Evolutionary conservation across 2,329 filamentous ascomycete species (phyloP).

Genomic region (Arthroderma sp.): DNA sequence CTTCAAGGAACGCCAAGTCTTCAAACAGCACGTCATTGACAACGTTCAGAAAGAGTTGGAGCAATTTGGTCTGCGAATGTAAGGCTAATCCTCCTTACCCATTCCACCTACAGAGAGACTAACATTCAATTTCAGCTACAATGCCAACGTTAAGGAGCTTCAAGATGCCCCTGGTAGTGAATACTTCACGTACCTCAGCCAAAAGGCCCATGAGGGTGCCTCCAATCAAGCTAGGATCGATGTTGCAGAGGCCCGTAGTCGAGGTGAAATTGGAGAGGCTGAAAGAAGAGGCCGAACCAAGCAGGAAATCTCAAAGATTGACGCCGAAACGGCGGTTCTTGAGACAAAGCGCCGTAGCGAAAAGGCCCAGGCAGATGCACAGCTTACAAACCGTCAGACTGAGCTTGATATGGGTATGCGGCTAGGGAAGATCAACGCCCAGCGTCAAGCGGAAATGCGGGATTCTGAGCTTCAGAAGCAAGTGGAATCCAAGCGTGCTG

Average conservation of each 20-base stretch:
- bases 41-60: constrained; percentile 69
- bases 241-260: constrained; percentile 45
- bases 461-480: constrained; percentile 70
- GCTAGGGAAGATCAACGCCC: constrained; percentile 60
- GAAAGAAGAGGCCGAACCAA: constrained; percentile 68
- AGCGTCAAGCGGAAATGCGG: constrained; percentile 57
- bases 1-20: constrained; percentile 62
- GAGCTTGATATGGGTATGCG: constrained; percentile 61
- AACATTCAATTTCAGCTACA: constrained; percentile 40
- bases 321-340: constrained; percentile 69
- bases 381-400: constrained; percentile 59
- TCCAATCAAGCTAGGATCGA: constrained; percentile 62
- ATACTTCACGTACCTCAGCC: constrained; percentile 70
- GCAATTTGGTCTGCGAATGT: constrained; percentile 66
- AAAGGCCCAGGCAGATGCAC: constrained; percentile 64
- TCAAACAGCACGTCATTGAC: constrained; percentile 61
- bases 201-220: constrained; percentile 75
- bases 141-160: constrained; percentile 73
- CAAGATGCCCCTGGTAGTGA: constrained; percentile 69
- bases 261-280: constrained; percentile 54
- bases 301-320: constrained; percentile 76
- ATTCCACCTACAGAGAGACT: neutral
- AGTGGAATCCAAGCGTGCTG: constrained; percentile 64
- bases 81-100: constrained; percentile 14
- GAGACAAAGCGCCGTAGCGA: constrained; percentile 77